Percentiles rank a stretch among this genome's conserved stretches.
Evolutionary conservation across 2,329 filamentous ascomycete species (phyloP).

Genomic region (Penicillium rolfsii): DNA sequence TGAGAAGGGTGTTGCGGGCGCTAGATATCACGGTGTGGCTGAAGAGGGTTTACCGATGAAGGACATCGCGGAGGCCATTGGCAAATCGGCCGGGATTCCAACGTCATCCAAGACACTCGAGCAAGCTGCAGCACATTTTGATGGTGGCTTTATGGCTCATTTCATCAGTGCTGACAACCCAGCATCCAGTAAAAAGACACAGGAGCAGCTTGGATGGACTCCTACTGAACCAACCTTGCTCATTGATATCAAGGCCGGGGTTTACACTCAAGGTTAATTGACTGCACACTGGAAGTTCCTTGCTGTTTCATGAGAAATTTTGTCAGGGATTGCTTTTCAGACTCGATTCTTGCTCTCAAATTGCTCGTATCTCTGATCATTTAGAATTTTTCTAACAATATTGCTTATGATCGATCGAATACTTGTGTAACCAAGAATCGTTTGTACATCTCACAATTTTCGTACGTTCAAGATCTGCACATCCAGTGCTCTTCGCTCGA

Average conservation of each 20-base stretch:
- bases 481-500: conserved; percentile 21
- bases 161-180: conserved; percentile 36
- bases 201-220: conserved; percentile 42
- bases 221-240: conserved; percentile 31
- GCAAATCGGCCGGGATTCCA: conserved; percentile 40
- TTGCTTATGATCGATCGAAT: no score
- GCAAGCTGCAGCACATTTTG: conserved; percentile 36
- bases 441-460: no score
- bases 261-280: conserved; percentile 25
- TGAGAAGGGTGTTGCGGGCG: conserved; percentile 44
- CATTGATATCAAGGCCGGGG: conserved; percentile 35
- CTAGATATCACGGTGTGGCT: conserved; percentile 43
- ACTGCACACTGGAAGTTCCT: no score
- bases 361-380: no score
- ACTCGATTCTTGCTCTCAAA: no score
- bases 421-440: no score
- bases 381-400: no score
- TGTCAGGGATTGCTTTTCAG: background rate
- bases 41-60: conserved; percentile 43
- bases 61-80: conserved; percentile 42
- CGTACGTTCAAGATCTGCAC: conserved; percentile 6
- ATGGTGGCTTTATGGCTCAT: conserved; percentile 32
- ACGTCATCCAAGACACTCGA: conserved; percentile 33
- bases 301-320: background rate
- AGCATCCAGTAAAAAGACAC: conserved; percentile 43